phyloP scores from a whole-genome alignment of 305 asterid genomes.

The Fraxinus baroniana region DNA sequence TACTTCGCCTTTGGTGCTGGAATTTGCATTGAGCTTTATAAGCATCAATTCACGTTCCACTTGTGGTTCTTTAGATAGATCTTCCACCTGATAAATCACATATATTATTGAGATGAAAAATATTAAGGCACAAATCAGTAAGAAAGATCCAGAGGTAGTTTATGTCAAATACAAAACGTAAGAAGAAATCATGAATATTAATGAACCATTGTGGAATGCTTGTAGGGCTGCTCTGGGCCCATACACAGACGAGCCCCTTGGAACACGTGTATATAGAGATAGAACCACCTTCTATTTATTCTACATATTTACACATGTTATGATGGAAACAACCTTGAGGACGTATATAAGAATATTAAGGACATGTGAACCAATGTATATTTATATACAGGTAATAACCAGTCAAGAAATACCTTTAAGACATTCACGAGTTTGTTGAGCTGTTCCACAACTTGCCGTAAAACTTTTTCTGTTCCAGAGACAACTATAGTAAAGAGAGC shows the following conservation, averaged over 20 bases:
- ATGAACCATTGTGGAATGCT: constrained; percentile 2
- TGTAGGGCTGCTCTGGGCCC: background rate
- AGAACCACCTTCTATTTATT: background rate
- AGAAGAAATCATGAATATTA: background rate
- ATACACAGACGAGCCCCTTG: background rate
- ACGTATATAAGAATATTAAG: background rate
- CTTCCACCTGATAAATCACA: constrained; percentile 63
- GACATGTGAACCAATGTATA: constrained; percentile 16
- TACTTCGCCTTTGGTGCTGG: constrained; percentile 67
- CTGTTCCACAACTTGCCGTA: constrained; percentile 81
- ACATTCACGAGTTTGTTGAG: constrained; percentile 86
- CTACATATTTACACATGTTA: background rate
- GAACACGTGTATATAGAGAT: background rate
- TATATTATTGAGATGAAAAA: constrained; percentile 4
- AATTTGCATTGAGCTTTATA: constrained; percentile 70
- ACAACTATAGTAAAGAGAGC: constrained; percentile 89
- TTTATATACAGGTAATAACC: background rate
- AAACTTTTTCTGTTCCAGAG: constrained; percentile 66
- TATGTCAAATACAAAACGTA: background rate
- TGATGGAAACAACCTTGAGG: constrained; percentile 2
- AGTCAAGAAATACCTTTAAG: constrained; percentile 49
- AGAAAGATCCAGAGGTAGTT: background rate
- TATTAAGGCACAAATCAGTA: constrained; percentile 10
- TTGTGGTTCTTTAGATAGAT: constrained; percentile 72
- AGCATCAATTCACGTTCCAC: constrained; percentile 95